Base-by-base conservation (phyloP, 106 monocot genomes). In the Vanilla planifolia region DNA sequence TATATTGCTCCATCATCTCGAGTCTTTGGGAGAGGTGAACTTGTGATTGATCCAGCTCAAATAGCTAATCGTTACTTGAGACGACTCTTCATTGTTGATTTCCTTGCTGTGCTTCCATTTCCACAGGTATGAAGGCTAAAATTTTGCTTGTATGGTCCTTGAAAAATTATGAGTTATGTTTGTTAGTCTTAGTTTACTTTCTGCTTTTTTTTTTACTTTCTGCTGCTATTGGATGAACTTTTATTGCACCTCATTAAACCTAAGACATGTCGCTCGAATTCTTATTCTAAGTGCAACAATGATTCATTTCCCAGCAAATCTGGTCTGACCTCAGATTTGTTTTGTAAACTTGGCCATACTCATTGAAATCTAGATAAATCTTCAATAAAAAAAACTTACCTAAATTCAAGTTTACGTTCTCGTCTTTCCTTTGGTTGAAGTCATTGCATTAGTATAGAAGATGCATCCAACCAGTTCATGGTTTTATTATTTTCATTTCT, bases 21-120 rank as follows among this genome's bases (percentile, higher is more conserved):
- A 25, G 89, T 96, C 40, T 95, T 96, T 77, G 95, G 95, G 13
- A 78, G 85, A 67, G 86, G 90, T 71, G 95, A 90, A 69, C 83
- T 96, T 69, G 89, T 96, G 25, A 90, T 81, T 55, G 90, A 96
- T 58, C 78, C 80, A 41, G 63, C 73, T 17, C 65, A 68, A 60
- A 89, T 96, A 40, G 95, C 95, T 47, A 70, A 32, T 6, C 62
- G 80, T 23, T 96, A 96, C 71, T 41, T 90, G 52, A 79, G 62
- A 20, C 51, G 76, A 46, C 66, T 75, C 65, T 96, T 96, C 66
- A 37, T 79, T 13, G 50, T 96, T 23, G 95, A 96, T 62, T 65
- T 96, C 52, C 79, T 96, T 62, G 71, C 95, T 1, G 69, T 96
- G 67, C 46, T 96, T 33, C 95, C 95, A 17, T 80, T 96, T 66